A percentile compares a stretch with the other conserved stretches of the same genome.
phyloP scores from a whole-genome alignment of 2,329 filamentous ascomycete species.

The Hypomyces rosellus region DNA sequence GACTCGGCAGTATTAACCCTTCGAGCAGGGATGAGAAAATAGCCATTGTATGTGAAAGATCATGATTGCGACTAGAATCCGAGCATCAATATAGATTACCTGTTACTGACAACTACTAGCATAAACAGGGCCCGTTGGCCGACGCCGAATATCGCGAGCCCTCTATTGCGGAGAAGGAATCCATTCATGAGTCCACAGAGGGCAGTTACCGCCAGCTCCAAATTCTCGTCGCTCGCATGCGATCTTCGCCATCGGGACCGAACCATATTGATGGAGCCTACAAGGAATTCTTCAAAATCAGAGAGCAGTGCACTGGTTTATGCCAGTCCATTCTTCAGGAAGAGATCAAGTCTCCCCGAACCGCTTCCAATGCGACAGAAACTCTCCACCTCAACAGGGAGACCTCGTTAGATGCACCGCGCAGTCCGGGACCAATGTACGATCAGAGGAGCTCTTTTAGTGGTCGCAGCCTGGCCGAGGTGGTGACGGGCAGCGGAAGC shows the following conservation, averaged over 20 bases:
- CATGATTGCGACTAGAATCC: slow-evolving; percentile 1
- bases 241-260: slow-evolving; percentile 25
- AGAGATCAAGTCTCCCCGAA: slow-evolving; percentile 27
- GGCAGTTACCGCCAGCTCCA: slow-evolving; percentile 30
- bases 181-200: slow-evolving; percentile 24
- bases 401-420: slow-evolving; percentile 26
- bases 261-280: slow-evolving; percentile 38
- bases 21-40: slow-evolving; percentile 16
- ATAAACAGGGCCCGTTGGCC: slow-evolving; percentile 6
- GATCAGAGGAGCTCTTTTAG: slow-evolving; percentile 34
- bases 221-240: slow-evolving; percentile 29
- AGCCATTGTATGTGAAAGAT: slow-evolving; percentile 11
- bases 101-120: neutral
- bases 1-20: slow-evolving; percentile 16
- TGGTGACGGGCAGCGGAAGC: slow-evolving; percentile 20
- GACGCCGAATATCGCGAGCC: slow-evolving; percentile 24
- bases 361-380: slow-evolving; percentile 18
- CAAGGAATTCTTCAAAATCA: slow-evolving; percentile 37
- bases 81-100: slow-evolving; percentile 9
- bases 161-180: slow-evolving; percentile 21
- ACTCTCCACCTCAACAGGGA: slow-evolving; percentile 20
- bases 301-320: slow-evolving; percentile 33
- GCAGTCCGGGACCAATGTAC: slow-evolving; percentile 22
- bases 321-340: slow-evolving; percentile 36
- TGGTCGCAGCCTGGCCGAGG: slow-evolving; percentile 28